A percentile compares a stretch with the other conserved stretches of the same genome.
Conservation (phyloP, 306 rosid genomes). For the Prunus kanzakura region DNA sequence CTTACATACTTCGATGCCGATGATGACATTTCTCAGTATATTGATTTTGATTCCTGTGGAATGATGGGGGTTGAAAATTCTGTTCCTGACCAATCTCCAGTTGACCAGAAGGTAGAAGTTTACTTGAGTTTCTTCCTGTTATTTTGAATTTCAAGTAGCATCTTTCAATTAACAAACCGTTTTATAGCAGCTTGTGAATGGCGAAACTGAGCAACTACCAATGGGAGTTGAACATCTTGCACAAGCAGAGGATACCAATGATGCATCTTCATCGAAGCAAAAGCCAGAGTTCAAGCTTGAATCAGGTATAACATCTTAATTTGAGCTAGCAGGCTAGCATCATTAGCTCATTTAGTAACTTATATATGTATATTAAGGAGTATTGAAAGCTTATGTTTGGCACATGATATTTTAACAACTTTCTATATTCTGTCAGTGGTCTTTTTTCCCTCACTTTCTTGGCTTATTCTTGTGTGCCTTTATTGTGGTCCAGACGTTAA, state of each 20-base stretch:
- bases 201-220: slow-evolving; percentile 28
- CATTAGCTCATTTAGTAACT: background rate
- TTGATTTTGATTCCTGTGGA: slow-evolving; percentile 52
- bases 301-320: slow-evolving; percentile 43
- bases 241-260: slow-evolving; percentile 35
- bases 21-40: slow-evolving; percentile 42
- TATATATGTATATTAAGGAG: background rate
- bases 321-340: background rate
- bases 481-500: slow-evolving; percentile 40
- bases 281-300: slow-evolving; percentile 29
- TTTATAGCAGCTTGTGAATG: slow-evolving; percentile 46
- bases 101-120: slow-evolving; percentile 45
- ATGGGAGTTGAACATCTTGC: slow-evolving; percentile 25
- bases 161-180: slow-evolving; percentile 7
- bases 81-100: slow-evolving; percentile 28
- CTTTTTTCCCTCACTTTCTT: background rate
- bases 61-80: slow-evolving; percentile 30
- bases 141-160: slow-evolving; percentile 3
- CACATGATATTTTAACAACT: background rate
- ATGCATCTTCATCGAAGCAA: slow-evolving; percentile 45
- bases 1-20: slow-evolving; percentile 52
- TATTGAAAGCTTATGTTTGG: slow-evolving; percentile 5
- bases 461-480: background rate
- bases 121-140: background rate
- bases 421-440: background rate